Percentiles rank a stretch among this genome's conserved stretches.
phyloP scores from a whole-genome alignment of 805 yeast genomes.

The Yarrowia sp. region DNA sequence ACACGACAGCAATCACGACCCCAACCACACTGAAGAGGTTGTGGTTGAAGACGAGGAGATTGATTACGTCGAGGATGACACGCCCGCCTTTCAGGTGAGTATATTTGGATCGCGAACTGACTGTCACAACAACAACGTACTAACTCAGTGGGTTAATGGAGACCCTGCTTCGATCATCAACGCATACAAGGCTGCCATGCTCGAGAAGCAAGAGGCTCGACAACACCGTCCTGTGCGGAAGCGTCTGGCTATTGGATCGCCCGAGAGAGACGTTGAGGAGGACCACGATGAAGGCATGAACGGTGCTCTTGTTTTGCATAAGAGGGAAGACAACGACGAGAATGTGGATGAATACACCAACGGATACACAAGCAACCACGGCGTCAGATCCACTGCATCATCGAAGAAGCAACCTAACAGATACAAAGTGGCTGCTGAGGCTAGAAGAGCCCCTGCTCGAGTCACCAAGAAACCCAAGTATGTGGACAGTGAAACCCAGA shows the following conservation, averaged over 20 bases:
- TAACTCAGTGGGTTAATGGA: slow-evolving; percentile 27
- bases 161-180: slow-evolving; percentile 12
- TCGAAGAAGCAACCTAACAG: slow-evolving; percentile 7
- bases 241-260: neutral
- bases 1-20: neutral
- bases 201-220: slow-evolving; percentile 4
- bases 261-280: neutral
- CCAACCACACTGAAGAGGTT: neutral
- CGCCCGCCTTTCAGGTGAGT: slow-evolving; percentile 13
- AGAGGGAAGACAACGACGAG: neutral
- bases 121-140: neutral
- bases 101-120: neutral
- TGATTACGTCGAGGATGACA: neutral
- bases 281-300: neutral
- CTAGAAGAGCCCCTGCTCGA: slow-evolving; percentile 19
- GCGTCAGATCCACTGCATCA: too few species aligned
- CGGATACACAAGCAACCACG: neutral
- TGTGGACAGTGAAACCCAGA: slow-evolving; percentile 35
- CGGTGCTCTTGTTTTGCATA: slow-evolving; percentile 13
- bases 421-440: slow-evolving; percentile 13
- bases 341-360: neutral
- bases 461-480: slow-evolving; percentile 12
- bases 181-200: slow-evolving; percentile 32
- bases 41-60: slow-evolving; percentile 6
- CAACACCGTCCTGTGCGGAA: neutral